Percentiles rank a stretch among this genome's conserved stretches.
Evolutionary conservation across 139 green algal genomes (phyloP).

Genomic region (Chlamydomonas asymmetrica): DNA sequence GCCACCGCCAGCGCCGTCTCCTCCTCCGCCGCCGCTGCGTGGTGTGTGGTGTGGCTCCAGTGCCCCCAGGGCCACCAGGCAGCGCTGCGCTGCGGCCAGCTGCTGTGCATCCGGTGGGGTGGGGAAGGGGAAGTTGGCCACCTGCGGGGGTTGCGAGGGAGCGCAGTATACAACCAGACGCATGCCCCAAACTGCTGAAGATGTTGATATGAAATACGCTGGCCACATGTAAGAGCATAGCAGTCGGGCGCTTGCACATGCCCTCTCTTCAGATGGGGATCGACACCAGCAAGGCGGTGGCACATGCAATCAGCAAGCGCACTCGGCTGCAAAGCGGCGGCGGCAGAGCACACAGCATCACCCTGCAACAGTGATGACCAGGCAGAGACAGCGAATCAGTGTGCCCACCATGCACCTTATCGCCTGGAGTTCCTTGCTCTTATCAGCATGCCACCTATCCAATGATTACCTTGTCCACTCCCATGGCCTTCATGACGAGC

Average conservation of each 20-base stretch:
- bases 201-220: background rate
- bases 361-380: too few species aligned
- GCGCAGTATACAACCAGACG: background rate
- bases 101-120: slow-evolving; percentile 68
- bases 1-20: too few species aligned
- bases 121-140: slow-evolving; percentile 92
- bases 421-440: too few species aligned
- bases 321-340: too few species aligned
- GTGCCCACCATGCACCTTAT: too few species aligned
- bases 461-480: slow-evolving; percentile 92
- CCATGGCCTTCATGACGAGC: slow-evolving; percentile 91
- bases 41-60: slow-evolving; percentile 41
- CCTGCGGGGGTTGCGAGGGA: slow-evolving; percentile 26
- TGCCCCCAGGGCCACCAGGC: slow-evolving; percentile 70
- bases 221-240: background rate
- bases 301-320: too few species aligned
- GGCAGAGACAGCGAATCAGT: too few species aligned
- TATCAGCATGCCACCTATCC: too few species aligned
- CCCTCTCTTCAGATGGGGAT: too few species aligned
- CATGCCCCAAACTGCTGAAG: background rate
- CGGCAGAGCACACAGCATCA: too few species aligned
- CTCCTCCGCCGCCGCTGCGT: background rate
- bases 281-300: too few species aligned
- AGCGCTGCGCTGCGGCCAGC: slow-evolving; percentile 61
- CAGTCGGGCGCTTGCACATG: background rate